Conservation (phyloP, 164 flowering plant species). For the Vitis riparia region DNA sequence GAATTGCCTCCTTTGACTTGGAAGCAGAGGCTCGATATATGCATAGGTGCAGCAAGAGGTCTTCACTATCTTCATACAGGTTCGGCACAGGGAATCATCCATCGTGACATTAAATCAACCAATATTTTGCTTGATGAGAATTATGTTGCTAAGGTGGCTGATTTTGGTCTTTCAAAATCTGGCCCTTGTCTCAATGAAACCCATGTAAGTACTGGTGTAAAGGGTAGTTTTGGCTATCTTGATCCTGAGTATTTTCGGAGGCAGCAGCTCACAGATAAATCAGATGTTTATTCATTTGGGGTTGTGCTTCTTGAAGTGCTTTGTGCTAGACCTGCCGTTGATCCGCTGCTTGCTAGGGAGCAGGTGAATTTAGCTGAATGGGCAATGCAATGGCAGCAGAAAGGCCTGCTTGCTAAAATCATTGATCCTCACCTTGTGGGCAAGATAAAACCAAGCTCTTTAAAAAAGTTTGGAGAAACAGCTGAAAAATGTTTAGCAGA, state of each 20-base stretch:
- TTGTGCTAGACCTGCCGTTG: conserved; percentile 75
- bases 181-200: conserved; percentile 67
- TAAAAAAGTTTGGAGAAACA: conserved; percentile 63
- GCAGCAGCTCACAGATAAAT: conserved; percentile 69
- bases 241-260: conserved; percentile 73
- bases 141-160: conserved; percentile 64
- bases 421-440: conserved; percentile 57
- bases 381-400: conserved; percentile 62
- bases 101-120: conserved; percentile 71
- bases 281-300: conserved; percentile 72
- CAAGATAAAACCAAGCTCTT: conserved; percentile 44
- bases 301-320: conserved; percentile 67
- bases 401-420: conserved; percentile 51
- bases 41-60: conserved; percentile 73
- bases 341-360: conserved; percentile 57
- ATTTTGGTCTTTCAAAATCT: conserved; percentile 70
- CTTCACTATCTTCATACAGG: conserved; percentile 74
- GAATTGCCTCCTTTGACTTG: conserved; percentile 55
- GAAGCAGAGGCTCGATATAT: conserved; percentile 63
- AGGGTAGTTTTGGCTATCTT: conserved; percentile 72
- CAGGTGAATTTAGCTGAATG: conserved; percentile 78
- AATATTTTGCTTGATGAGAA: conserved; percentile 62
- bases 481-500: conserved; percentile 84
- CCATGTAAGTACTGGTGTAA: conserved; percentile 74
- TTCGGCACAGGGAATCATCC: conserved; percentile 67